Conservation (phyloP, 73 alveolate genomes). For the Breviolum minutum region DNA sequence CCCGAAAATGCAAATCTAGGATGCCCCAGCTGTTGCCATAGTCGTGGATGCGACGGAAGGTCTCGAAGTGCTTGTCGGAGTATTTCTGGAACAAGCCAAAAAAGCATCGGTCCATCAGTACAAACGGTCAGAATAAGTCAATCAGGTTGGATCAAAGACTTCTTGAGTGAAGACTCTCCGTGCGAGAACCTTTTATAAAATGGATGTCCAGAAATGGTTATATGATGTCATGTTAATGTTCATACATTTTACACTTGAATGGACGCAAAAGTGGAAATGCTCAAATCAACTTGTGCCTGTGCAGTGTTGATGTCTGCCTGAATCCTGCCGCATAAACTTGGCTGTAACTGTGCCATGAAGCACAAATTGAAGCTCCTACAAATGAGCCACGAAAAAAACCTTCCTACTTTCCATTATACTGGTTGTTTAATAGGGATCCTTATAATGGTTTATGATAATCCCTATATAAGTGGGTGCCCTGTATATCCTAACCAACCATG, state of each 20-base stretch:
- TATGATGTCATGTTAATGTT: too few species aligned
- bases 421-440: too few species aligned
- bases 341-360: neutral
- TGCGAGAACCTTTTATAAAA: too few species aligned
- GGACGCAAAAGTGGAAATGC: neutral
- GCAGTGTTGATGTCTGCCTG: slow-evolving; percentile 91
- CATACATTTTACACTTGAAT: too few species aligned
- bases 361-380: neutral
- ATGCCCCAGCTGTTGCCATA: slow-evolving; percentile 84
- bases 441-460: too few species aligned
- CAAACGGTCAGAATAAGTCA: too few species aligned
- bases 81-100: slow-evolving; percentile 39
- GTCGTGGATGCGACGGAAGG: slow-evolving; percentile 94
- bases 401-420: too few species aligned
- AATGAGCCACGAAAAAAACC: too few species aligned
- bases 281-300: neutral
- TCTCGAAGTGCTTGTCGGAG: slow-evolving; percentile 95
- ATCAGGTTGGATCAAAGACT: too few species aligned
- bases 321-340: slow-evolving; percentile 7
- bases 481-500: neutral
- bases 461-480: too few species aligned
- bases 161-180: too few species aligned
- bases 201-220: too few species aligned
- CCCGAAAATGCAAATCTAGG: neutral
- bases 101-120: neutral